Conservation (phyloP, 805 yeast species). For the Hanseniaspora lachancei region DNA sequence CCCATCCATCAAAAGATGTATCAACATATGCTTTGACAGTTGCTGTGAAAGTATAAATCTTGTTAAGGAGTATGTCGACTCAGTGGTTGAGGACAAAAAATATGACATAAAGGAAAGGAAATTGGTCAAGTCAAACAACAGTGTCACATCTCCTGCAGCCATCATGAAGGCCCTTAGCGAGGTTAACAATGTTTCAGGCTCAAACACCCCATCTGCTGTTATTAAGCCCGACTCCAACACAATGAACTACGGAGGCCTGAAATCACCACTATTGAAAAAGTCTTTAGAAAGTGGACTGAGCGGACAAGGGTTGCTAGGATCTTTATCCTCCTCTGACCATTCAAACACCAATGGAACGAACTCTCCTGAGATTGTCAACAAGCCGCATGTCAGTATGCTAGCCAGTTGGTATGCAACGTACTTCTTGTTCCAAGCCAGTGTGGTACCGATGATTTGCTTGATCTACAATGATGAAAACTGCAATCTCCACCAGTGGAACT, state of each 20-base stretch:
- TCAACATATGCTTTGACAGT: slow-evolving; percentile 37
- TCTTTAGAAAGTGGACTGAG: neutral
- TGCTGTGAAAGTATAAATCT: slow-evolving; percentile 42
- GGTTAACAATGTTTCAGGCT: neutral
- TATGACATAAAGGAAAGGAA: neutral
- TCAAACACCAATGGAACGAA: slow-evolving; percentile 6
- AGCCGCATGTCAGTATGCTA: slow-evolving; percentile 32
- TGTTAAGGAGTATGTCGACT: slow-evolving; percentile 30
- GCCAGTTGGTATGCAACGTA: slow-evolving; percentile 54
- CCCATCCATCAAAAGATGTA: slow-evolving; percentile 35
- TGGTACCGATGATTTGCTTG: slow-evolving; percentile 34
- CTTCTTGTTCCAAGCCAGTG: slow-evolving; percentile 48
- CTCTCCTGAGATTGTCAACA: slow-evolving; percentile 14
- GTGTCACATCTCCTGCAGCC: neutral
- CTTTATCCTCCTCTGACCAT: slow-evolving; percentile 3
- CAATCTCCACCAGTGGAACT: slow-evolving; percentile 4
- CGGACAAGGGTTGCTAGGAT: neutral
- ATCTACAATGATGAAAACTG: slow-evolving; percentile 12
- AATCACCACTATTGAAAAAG: neutral
- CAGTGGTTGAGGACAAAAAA: neutral
- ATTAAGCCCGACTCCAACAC: slow-evolving; percentile 17
- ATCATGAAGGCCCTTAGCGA: neutral
- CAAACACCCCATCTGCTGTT: slow-evolving; percentile 3
- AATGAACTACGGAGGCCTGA: neutral
- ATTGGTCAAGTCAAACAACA: neutral